Base-by-base conservation (phyloP, 73 alveolate species). In the Tetrahymena borealis region DNA sequence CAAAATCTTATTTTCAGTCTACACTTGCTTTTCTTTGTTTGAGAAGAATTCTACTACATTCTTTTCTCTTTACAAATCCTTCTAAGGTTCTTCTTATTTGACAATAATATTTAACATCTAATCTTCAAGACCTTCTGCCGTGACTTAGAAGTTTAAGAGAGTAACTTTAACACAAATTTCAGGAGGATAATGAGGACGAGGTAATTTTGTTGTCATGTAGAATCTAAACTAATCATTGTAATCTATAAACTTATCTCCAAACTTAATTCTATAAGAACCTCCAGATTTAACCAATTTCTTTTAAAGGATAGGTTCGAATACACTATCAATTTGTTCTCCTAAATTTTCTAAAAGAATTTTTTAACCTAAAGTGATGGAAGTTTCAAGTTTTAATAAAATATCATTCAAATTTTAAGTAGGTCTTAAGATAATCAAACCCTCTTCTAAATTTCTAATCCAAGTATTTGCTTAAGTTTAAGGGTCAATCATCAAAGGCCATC, bases 401-500 rank as follows among this genome's bases (percentile, higher is more conserved):
- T 93, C 96, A 77, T 98, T 95, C 32, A 97, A 96, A 90, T 97
- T 98, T 94, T 96, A 94, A 3, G 98, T 98, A 90, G 98, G 97
- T 16, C 77, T 36, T 91, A 41, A 41, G 6, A 39, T 20, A 8
- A 93, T 95, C 91, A 94, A 40, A 38, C 90, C 96, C 20, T 96
- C 98, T 91, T 96, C 96, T 38, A 90, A 42, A 32, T 94, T 95
- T 93, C 96, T 98, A 91, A 99, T 98, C 99, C 99, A 99, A 91
- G 94, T 96, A 94, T 97, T 97, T 42, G 99, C 99, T 97, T 99
- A 99, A 94, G 97, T 96, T 94, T 99, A 99, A 40, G 99, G 99
- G 96, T 99, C 99, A 77, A 99, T 99, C 99, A 99, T 96, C 90
- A 99, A 94, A 60, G 99, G 99, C 99, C 99, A 99, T 91, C 99